Evolutionary conservation across 441 rosid genomes (phyloP).

Genomic region (Gossypium davidsonii): DNA sequence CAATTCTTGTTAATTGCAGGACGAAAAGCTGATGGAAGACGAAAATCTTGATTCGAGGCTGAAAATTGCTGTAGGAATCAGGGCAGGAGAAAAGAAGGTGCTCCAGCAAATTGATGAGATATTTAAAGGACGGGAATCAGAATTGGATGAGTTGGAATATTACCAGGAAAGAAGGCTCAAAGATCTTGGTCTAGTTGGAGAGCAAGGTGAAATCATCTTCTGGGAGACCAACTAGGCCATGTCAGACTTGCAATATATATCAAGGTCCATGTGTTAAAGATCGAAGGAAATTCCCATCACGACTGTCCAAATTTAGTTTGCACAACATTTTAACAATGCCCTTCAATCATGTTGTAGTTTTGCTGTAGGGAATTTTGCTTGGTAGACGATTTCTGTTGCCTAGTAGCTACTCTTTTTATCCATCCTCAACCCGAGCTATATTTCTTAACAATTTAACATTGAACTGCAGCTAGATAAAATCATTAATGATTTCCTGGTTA

Average conservation of each 20-base stretch:
- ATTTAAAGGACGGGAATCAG: constrained; percentile 60
- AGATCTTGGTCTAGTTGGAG: constrained; percentile 87
- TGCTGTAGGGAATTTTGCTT: not conserved
- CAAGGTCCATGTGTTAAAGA: not conserved
- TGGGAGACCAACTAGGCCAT: constrained; percentile 53
- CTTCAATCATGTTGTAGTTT: not conserved
- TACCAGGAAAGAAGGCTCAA: constrained; percentile 84
- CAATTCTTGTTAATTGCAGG: constrained; percentile 34
- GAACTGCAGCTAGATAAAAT: not conserved
- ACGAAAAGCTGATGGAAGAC: constrained; percentile 52
- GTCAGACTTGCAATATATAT: not conserved
- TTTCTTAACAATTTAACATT: not conserved
- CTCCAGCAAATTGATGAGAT: constrained; percentile 60
- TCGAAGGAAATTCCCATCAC: not conserved
- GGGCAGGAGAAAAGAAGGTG: constrained; percentile 80
- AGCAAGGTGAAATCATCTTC: constrained; percentile 87
- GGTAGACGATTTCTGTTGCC: not conserved
- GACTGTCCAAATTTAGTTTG: not conserved
- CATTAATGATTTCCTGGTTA: not conserved
- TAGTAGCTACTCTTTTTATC: not conserved
- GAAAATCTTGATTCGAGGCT: constrained; percentile 38
- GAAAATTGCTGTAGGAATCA: constrained; percentile 58
- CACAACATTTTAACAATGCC: not conserved
- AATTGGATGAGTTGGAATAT: constrained; percentile 64
- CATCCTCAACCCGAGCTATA: not conserved